phyloP scores from a whole-genome alignment of 1,139 yeast genomes.

The Arxiozyma telluris region DNA sequence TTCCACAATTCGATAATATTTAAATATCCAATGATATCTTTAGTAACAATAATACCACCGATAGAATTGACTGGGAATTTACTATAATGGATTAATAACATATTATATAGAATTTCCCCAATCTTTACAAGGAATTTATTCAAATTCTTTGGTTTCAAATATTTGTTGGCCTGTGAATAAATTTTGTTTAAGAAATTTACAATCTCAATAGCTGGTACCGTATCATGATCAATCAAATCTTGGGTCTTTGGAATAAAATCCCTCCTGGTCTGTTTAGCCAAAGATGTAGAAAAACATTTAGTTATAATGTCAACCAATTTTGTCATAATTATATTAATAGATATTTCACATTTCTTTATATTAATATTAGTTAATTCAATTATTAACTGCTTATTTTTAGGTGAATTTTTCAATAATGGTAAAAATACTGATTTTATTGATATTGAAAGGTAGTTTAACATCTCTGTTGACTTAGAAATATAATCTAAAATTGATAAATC shows the following conservation, averaged over 20 bases:
- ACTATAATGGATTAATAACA: constrained; percentile 64
- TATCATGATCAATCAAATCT: constrained; percentile 49
- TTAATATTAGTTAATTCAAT: constrained; percentile 59
- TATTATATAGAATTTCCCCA: constrained; percentile 52
- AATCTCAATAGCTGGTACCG: constrained; percentile 59
- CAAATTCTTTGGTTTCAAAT: constrained; percentile 48
- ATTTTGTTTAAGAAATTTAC: constrained; percentile 45
- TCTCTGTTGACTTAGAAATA: constrained; percentile 51
- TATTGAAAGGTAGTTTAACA: constrained; percentile 58
- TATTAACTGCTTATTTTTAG: constrained; percentile 54
- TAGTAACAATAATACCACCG: constrained; percentile 80
- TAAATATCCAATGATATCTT: constrained; percentile 75
- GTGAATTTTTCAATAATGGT: constrained; percentile 60
- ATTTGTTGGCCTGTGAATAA: constrained; percentile 32
- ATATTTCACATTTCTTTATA: constrained; percentile 57
- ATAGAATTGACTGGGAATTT: constrained; percentile 67
- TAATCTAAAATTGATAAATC: constrained; percentile 38
- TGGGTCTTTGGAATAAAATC: constrained; percentile 49
- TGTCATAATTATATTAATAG: constrained; percentile 56
- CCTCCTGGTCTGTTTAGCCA: constrained; percentile 55
- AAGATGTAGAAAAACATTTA: constrained; percentile 40
- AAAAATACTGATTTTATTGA: constrained; percentile 62
- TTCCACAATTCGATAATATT: constrained; percentile 65
- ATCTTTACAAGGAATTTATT: constrained; percentile 46
- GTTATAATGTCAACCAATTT: constrained; percentile 47